Evolutionary conservation across 73 alveolate genomes (phyloP).

Genomic region (Breviolum minutum): DNA sequence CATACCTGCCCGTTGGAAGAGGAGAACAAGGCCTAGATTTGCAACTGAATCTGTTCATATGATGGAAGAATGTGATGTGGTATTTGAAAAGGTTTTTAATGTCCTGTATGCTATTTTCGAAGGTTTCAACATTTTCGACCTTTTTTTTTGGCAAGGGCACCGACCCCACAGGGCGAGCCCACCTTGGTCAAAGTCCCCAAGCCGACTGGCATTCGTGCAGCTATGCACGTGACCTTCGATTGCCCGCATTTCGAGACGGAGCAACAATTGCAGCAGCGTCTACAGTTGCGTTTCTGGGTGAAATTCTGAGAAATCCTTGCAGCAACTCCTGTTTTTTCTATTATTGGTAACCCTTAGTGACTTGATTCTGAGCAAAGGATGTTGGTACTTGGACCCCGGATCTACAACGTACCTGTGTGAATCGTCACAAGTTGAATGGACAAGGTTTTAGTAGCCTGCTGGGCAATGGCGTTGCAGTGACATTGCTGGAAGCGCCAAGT

Average conservation of each 20-base stretch:
- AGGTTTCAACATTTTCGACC: too few species aligned
- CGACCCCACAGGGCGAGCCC: too few species aligned
- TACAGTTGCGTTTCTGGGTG: conserved; percentile 13
- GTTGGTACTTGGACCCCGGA: too few species aligned
- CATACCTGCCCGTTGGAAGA: not conserved
- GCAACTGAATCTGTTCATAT: not conserved
- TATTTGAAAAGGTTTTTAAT: too few species aligned
- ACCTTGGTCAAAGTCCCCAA: too few species aligned
- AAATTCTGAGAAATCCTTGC: too few species aligned
- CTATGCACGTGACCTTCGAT: conserved; percentile 25
- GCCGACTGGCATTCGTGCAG: not conserved
- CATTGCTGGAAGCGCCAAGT: conserved; percentile 14
- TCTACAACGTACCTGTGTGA: too few species aligned
- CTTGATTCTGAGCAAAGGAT: too few species aligned
- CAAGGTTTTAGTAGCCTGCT: conserved; percentile 3
- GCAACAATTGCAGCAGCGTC: conserved; percentile 6
- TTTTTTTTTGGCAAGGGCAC: too few species aligned
- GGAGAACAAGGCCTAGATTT: not conserved
- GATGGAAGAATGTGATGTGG: not conserved
- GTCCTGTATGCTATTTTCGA: too few species aligned
- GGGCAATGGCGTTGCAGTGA: not conserved
- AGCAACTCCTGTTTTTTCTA: too few species aligned
- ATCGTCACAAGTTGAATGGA: too few species aligned
- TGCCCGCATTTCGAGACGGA: not conserved
- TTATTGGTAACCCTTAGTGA: not conserved